A percentile compares a stretch with the other conserved stretches of the same genome.
These are phyloP conservation scores for Spergularia marina DNA, from an alignment of 148 eudicot genomes.

Conservation along the genomic window DNA sequence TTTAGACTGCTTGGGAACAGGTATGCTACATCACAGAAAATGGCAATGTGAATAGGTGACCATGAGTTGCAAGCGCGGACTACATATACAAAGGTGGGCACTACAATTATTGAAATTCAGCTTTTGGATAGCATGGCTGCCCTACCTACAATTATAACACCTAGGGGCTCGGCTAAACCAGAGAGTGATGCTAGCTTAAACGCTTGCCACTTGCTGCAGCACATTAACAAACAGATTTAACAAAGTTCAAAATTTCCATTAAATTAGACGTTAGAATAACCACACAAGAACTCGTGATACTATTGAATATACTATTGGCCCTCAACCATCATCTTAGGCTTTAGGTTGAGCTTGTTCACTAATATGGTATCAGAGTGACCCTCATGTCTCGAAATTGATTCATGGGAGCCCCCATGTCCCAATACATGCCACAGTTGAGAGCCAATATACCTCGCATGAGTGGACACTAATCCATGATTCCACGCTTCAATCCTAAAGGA, in stretches of 20 bases:
- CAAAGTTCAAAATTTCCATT: neutral
- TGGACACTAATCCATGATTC: too few species aligned
- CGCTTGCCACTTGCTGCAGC: slow-evolving; percentile 95
- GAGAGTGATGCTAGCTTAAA: slow-evolving; percentile 95
- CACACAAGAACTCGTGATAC: neutral
- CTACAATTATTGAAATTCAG: neutral
- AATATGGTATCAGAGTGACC: too few species aligned
- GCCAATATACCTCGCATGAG: too few species aligned
- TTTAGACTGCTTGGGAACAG: slow-evolving; percentile 77
- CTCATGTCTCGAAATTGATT: too few species aligned
- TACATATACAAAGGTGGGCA: neutral
- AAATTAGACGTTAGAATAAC: neutral
- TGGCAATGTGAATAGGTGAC: neutral
- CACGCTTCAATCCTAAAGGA: too few species aligned
- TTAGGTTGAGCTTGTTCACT: too few species aligned
- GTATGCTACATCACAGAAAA: slow-evolving; percentile 57
- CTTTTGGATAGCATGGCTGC: neutral
- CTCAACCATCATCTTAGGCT: too few species aligned
- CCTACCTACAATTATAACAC: slow-evolving; percentile 91
- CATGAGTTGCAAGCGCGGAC: neutral
- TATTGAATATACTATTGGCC: neutral
- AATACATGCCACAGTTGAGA: too few species aligned
- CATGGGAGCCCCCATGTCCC: too few species aligned
- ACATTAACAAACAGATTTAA: slow-evolving; percentile 12
- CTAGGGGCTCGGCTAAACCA: slow-evolving; percentile 95